Evolutionary conservation across 2,329 filamentous ascomycete species (phyloP).

Genomic region (Sordariomycetes sp.): DNA sequence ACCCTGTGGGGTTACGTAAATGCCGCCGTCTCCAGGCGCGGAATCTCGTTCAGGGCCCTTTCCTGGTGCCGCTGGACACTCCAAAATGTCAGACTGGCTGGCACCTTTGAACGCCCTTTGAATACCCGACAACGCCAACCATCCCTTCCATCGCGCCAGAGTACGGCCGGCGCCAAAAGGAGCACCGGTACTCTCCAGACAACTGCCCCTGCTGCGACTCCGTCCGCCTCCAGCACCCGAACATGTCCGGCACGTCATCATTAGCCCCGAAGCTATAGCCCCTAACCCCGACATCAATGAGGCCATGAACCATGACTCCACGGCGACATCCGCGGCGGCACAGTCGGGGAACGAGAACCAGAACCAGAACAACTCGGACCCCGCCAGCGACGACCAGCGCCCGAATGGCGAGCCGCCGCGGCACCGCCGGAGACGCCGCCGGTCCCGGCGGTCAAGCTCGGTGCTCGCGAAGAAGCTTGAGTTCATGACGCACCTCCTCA

Average conservation of each 20-base stretch:
- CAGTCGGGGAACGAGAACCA: slow-evolving; percentile 3
- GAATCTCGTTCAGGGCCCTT: background rate
- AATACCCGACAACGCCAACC: background rate
- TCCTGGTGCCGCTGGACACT: background rate
- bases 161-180: background rate
- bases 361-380: background rate
- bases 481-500: slow-evolving; percentile 46
- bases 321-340: slow-evolving; percentile 22
- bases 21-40: background rate
- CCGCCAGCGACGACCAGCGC: background rate
- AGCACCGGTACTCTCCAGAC: background rate
- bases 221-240: background rate
- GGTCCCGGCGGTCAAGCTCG: slow-evolving; percentile 22
- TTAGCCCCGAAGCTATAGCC: slow-evolving; percentile 1
- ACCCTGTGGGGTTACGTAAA: background rate
- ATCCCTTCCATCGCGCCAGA: background rate
- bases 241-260: background rate
- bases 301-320: slow-evolving; percentile 39
- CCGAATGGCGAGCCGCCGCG: slow-evolving; percentile 1
- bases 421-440: slow-evolving; percentile 16
- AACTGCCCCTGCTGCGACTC: background rate
- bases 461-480: slow-evolving; percentile 42
- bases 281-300: slow-evolving; percentile 1
- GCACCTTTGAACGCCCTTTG: background rate
- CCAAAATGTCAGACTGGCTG: background rate